Evolutionary conservation across 345 rosid species (phyloP), one percentile per base, ranked within the genome.

Genomic region (Triadica sebifera): DNA sequence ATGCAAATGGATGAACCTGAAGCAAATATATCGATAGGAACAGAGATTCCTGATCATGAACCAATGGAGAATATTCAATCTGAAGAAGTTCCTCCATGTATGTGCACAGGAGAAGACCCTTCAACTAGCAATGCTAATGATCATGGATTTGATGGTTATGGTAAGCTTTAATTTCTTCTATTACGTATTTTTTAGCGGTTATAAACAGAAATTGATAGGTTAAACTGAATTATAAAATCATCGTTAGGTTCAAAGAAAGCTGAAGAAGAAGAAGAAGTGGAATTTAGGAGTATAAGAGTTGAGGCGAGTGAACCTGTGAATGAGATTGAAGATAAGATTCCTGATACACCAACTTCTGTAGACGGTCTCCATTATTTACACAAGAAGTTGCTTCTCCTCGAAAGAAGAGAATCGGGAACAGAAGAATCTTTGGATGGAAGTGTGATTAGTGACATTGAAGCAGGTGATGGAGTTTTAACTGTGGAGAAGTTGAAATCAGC

Each of bases 41-140:
- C 95, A 19, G 95, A 92, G 70, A 92, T 94, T 86, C 95, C 97
- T 73, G 97, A 88, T 77, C 90, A 89, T 45, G 90, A 91, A 49
- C 81, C 82, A 56, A 71, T 86, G 70, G 94, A 87, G 67, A 89
- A 83, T 58, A 19, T 83, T 77, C 81, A 74, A 49, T 51, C 78
- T 22, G 82, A 67, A 69, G 79, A 89, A 69, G 61, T 38, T 68
- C 63, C 59, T 76, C 73, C 74, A 52, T 58, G 45, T 76, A 66
- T 61, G 8, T 53, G 50, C 70, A 25, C 24, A 5, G 74, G 79
- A 57, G 85, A 74, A 69, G 74, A 70, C 46, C 65, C 74, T 71
- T 78, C 82, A 15, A 65, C 78, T 12, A 71, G 85, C 71, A 77
- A 52, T 75, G 74, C 77, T 57, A 41, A 61, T 22, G 60, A 61